Evolutionary conservation across 2,329 filamentous ascomycete species (phyloP), one percentile per base, ranked within the genome.

Genomic region (Drechmeria coniospora): DNA sequence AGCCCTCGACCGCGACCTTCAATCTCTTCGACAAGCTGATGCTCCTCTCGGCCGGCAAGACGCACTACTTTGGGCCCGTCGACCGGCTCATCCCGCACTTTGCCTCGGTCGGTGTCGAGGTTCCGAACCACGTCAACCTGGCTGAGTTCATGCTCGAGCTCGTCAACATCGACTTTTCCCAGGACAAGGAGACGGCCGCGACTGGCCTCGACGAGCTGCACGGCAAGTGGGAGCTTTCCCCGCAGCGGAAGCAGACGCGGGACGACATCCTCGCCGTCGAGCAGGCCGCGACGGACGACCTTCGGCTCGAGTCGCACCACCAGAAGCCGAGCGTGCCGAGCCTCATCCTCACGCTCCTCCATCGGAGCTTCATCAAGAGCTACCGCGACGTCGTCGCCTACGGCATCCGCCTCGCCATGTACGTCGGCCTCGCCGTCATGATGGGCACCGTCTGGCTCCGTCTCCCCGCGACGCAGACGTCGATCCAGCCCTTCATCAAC

Each of bases 391-490:
- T 92, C 6, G 71, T 92, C 28, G 81, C 76, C 0, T 92, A 92
- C 43, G 79, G 78, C 1, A 82, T 90, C 39, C 71, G 83, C 4
- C 62, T 90, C 23, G 75, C 68, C 22, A 92, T 92, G 81, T 90
- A 92, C 50, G 36, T 43, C 14, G 69, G 71, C 1, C 61, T 92
- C 11, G 81, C 81, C 1, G 69, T 90, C 40, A 76, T 90, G 68
- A 84, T 87, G 76, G 82, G 83, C 5, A 92, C 83, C 0, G 79
- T 92, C 9, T 92, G 80, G 75, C 56, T 92, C 10, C 71, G 82
- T 5, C 61, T 92, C 3, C 55, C 64, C 4, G 63, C 75, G 0
- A 56, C 63, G 0, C 82, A 92, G 46, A 57, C 64, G 31, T 77
- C 78, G 32, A 87, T 92, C 39, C 76, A 82, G 41, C 73, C 81